Percentiles rank a stretch among this genome's conserved stretches.
These are phyloP conservation scores for Psilocybe azurescens DNA, from an alignment of 768 basidiomycete genomes.

Conservation along the genomic window DNA sequence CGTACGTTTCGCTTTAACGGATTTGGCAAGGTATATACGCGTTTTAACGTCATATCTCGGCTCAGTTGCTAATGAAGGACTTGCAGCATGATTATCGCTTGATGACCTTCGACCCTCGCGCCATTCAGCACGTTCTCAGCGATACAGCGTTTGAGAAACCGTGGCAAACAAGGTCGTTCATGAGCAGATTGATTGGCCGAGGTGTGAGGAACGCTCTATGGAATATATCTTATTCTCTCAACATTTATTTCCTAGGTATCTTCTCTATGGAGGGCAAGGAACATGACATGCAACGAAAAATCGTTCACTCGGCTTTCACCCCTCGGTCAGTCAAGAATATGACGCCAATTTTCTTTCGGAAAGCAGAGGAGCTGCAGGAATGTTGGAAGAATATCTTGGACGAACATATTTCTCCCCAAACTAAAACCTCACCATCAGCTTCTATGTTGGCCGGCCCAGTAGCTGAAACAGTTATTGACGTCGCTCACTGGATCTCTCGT, in stretches of 20 bases:
- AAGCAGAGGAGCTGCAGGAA: constrained; percentile 54
- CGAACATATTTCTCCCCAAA: constrained; percentile 3
- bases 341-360: constrained; percentile 53
- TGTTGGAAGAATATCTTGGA: constrained; percentile 44
- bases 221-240: neutral
- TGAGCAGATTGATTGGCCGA: constrained; percentile 54
- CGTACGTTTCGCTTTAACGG: constrained; percentile 61
- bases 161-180: constrained; percentile 55
- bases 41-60: neutral
- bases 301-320: constrained; percentile 57
- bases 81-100: constrained; percentile 57
- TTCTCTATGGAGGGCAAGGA: constrained; percentile 58
- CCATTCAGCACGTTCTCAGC: constrained; percentile 52
- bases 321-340: constrained; percentile 48
- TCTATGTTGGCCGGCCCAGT: constrained; percentile 4
- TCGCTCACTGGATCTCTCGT: constrained; percentile 63
- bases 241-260: constrained; percentile 39
- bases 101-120: constrained; percentile 56
- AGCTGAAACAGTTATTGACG: constrained; percentile 43
- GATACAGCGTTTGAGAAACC: constrained; percentile 58
- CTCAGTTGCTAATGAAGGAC: neutral
- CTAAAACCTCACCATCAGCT: constrained; percentile 8
- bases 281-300: constrained; percentile 50
- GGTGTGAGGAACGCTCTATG: constrained; percentile 34
- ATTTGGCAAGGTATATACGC: constrained; percentile 48